Conservation (phyloP, 306 rosid species). For the Gastrolobium villosum region DNA sequence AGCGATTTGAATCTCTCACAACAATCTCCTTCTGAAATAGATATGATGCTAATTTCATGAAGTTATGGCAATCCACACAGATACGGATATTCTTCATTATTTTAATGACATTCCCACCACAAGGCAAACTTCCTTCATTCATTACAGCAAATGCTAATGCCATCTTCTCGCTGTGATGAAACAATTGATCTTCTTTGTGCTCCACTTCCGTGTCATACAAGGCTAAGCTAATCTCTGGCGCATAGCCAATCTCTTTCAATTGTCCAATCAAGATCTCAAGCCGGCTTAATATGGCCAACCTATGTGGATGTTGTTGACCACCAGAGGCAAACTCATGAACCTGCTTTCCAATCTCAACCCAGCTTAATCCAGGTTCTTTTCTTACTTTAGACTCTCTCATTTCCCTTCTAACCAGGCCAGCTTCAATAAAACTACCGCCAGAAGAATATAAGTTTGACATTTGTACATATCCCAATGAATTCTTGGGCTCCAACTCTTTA, state of each 20-base stretch:
- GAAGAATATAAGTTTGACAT: slow-evolving; percentile 84
- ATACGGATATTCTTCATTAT: slow-evolving; percentile 93
- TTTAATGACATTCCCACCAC: slow-evolving; percentile 56
- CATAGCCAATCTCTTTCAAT: slow-evolving; percentile 84
- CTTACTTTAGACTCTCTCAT: slow-evolving; percentile 78
- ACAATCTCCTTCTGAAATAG: slow-evolving; percentile 71
- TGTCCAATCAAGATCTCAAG: slow-evolving; percentile 70
- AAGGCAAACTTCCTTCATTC: slow-evolving; percentile 60
- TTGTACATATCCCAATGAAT: slow-evolving; percentile 79
- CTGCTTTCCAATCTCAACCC: slow-evolving; percentile 78
- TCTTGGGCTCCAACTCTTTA: slow-evolving; percentile 70
- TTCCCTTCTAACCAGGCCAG: slow-evolving; percentile 71
- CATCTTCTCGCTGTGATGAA: slow-evolving; percentile 89
- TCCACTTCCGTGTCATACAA: slow-evolving; percentile 79
- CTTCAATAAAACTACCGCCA: slow-evolving; percentile 72
- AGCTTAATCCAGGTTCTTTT: slow-evolving; percentile 92
- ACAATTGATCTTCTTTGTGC: slow-evolving; percentile 84
- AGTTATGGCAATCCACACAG: slow-evolving; percentile 91
- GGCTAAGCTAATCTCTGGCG: slow-evolving; percentile 73
- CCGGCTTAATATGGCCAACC: slow-evolving; percentile 55
- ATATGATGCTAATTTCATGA: slow-evolving; percentile 84
- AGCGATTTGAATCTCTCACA: slow-evolving; percentile 91
- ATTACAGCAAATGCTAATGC: slow-evolving; percentile 79
- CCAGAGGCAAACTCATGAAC: slow-evolving; percentile 91
- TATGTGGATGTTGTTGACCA: slow-evolving; percentile 68